Base-by-base conservation (phyloP, 805 yeast species). In the Ogataea glucozyma region DNA sequence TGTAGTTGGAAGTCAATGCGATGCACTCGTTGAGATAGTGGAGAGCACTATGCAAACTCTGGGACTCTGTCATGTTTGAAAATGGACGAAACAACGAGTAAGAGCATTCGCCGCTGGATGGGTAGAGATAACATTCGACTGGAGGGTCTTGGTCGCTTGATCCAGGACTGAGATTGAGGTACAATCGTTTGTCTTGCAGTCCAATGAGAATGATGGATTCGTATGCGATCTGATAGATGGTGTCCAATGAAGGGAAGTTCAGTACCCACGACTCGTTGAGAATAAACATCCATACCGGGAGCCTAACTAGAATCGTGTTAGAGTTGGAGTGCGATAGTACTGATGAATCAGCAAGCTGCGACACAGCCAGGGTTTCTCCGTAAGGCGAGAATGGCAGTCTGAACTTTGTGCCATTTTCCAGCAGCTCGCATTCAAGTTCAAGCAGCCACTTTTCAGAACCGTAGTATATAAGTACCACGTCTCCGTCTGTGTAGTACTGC, bases 21-120 rank as follows among this genome's bases (percentile, higher is more conserved):
- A 60, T 49, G 26, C 59, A 51, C 9, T 58, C 56, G 30, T 52
- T 48, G n/a, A 58, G 40, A 10, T 47, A 40, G 18, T 45, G 47
- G 10, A 51, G 42, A 3, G 54, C 59, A 9, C 40, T 27, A 17
- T 49, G 50, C 12, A 62, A 32, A 6, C 58, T 47, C 27, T 54
- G 42, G 6, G 45, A 26, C 2, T 42, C 43, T 1, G 52, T 39
- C 23, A 56, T 30, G 4, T 35, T 41, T 0, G 49, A 29, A 38
- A 55, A 62, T 3, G 46, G 34, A n/a, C 35, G 32, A 26, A 60
- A 60, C 6, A 62, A 43, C 14, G 62, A 57, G 32, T 57, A 57
- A 8, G 29, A 22, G 17, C 16, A 33, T 10, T 6, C 16, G 6
- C 43, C 47, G 9, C 12, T 14, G 8, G 23, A 14, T 9, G 56